These are phyloP conservation scores for Sclerotinia spermophila DNA, from an alignment of 2,329 filamentous ascomycete species.

Conservation along the genomic window DNA sequence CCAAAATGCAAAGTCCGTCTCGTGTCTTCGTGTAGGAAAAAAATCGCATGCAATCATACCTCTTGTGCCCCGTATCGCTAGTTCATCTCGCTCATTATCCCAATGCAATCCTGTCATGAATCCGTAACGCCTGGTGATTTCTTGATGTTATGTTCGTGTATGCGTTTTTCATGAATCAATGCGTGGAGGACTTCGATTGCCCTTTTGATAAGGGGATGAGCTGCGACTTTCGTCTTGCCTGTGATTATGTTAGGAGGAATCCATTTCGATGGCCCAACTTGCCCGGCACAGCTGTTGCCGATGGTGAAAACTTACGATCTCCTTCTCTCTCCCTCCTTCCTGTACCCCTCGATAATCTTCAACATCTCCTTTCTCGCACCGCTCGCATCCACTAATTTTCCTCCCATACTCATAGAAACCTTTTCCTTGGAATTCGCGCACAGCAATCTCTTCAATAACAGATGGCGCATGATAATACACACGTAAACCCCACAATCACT, in stretches of 20 bases:
- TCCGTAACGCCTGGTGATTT: slow-evolving; percentile 2
- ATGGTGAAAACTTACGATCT: slow-evolving; percentile 60
- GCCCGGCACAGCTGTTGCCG: background rate
- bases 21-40: background rate
- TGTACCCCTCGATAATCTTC: slow-evolving; percentile 78
- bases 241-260: background rate
- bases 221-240: slow-evolving; percentile 24
- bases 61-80: background rate
- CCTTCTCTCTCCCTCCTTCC: slow-evolving; percentile 82
- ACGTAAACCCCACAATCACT: slow-evolving; percentile 96
- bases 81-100: background rate
- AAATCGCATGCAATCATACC: background rate
- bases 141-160: background rate
- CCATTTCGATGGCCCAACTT: background rate
- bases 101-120: background rate
- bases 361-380: slow-evolving; percentile 87
- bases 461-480: slow-evolving; percentile 88
- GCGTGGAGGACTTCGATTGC: slow-evolving; percentile 23
- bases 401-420: slow-evolving; percentile 89
- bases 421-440: slow-evolving; percentile 77
- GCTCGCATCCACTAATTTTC: slow-evolving; percentile 75
- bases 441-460: slow-evolving; percentile 81
- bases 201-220: slow-evolving; percentile 19
- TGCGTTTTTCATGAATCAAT: slow-evolving; percentile 23
- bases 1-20: background rate